phyloP scores from a whole-genome alignment of 139 green algal species.

The Micractinium sp. region DNA sequence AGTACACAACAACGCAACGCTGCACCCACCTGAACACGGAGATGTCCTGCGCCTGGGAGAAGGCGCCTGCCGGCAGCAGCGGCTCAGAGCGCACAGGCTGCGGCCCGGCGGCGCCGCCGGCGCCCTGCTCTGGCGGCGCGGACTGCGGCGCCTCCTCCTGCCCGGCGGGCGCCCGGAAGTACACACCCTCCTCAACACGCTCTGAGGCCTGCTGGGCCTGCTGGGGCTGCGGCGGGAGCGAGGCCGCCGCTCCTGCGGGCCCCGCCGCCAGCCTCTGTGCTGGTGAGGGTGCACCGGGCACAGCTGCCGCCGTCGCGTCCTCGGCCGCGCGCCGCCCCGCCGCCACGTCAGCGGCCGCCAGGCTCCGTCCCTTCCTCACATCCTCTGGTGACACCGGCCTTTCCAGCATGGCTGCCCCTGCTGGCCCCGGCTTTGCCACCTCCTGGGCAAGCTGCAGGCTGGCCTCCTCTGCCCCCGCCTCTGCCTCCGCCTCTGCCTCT shows the following conservation, averaged over 20 bases:
- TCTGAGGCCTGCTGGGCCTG: background rate
- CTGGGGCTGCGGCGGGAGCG: background rate
- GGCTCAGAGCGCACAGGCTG: background rate
- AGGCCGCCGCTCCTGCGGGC: background rate
- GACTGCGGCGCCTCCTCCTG: background rate
- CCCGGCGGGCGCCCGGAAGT: background rate
- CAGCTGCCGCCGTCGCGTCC: background rate
- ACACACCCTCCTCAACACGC: no score
- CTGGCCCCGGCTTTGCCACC: background rate
- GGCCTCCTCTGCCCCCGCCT: background rate
- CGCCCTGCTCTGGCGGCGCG: background rate
- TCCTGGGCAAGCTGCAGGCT: background rate
- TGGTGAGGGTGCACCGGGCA: background rate
- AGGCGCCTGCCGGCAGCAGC: conserved; percentile 2
- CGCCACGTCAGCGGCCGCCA: background rate
- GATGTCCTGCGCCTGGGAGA: conserved; percentile 1
- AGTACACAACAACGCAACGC: background rate
- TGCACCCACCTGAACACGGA: background rate
- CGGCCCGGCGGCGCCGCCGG: background rate
- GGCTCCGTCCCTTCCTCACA: background rate
- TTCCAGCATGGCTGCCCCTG: background rate
- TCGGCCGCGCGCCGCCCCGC: background rate
- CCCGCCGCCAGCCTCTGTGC: background rate
- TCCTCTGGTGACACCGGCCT: background rate
- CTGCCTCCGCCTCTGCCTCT: background rate